Percentiles rank a stretch among this genome's conserved stretches.
These are phyloP conservation scores for Termitomyces sp. DNA, from an alignment of 768 basidiomycete genomes.

Conservation along the genomic window DNA sequence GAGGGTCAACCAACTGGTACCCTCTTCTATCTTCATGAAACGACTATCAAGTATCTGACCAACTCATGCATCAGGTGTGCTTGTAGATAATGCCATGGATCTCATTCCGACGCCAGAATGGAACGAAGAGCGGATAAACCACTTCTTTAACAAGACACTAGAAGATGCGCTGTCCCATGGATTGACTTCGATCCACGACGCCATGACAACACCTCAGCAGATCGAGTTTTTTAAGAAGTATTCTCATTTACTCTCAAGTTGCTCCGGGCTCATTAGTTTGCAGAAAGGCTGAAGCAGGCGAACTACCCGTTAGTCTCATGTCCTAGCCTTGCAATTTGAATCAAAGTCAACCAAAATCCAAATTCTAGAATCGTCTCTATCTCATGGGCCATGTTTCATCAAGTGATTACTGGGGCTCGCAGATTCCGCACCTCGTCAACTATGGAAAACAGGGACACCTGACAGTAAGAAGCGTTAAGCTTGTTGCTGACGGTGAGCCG, in stretches of 20 bases:
- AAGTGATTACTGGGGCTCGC: conserved; percentile 61
- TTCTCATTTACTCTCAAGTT: not conserved
- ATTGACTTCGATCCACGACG: conserved; percentile 86
- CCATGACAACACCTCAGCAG: conserved; percentile 40
- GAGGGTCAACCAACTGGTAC: conserved; percentile 65
- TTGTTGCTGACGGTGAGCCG: conserved; percentile 65
- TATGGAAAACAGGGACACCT: conserved; percentile 52
- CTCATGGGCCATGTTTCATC: conserved; percentile 51
- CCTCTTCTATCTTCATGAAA: not conserved
- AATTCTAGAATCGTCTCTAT: conserved; percentile 50
- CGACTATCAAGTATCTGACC: not conserved
- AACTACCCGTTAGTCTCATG: conserved; percentile 55
- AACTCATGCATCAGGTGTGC: conserved; percentile 41
- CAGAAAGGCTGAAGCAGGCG: conserved; percentile 64
- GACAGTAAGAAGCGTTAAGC: conserved; percentile 62
- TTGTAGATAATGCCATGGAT: conserved; percentile 84
- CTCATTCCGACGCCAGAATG: conserved; percentile 65
- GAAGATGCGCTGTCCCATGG: conserved; percentile 72
- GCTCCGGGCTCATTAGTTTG: not conserved
- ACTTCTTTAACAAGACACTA: conserved; percentile 59
- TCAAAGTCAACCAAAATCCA: not conserved
- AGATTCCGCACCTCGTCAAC: conserved; percentile 51
- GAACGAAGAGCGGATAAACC: conserved; percentile 50
- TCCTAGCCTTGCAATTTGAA: not conserved
- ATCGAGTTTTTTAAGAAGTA: conserved; percentile 66